Conservation (phyloP, 2,329 filamentous ascomycete genomes). For the Exophiala lecanii-corni region DNA sequence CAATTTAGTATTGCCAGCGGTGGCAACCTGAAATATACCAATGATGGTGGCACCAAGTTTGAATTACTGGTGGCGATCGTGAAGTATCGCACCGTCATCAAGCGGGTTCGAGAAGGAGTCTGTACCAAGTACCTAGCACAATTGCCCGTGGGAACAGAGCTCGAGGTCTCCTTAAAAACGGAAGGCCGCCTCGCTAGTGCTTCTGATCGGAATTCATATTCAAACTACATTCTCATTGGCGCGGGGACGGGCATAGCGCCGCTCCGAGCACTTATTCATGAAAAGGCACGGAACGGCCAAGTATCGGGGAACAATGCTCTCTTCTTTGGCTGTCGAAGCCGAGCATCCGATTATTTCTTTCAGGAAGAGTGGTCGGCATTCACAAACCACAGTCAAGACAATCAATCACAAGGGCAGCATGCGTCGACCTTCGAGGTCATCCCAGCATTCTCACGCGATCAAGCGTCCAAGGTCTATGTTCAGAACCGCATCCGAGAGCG, state of each 20-base stretch:
- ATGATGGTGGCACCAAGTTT: constrained; percentile 46
- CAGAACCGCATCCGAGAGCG: constrained; percentile 58
- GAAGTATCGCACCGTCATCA: constrained; percentile 83
- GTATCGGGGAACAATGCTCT: constrained; percentile 52
- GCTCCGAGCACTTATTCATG: constrained; percentile 48
- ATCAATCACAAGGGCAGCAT: constrained; percentile 14
- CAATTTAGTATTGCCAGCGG: constrained; percentile 91
- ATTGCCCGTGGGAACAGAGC: constrained; percentile 53
- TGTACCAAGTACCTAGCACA: constrained; percentile 80
- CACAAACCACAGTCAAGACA: not conserved
- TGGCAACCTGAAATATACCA: constrained; percentile 42
- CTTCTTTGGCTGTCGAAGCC: constrained; percentile 81
- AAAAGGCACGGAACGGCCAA: constrained; percentile 13
- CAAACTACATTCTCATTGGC: constrained; percentile 49
- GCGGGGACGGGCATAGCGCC: constrained; percentile 31
- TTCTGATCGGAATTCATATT: not conserved
- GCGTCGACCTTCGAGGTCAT: constrained; percentile 49
- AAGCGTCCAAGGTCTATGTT: constrained; percentile 61
- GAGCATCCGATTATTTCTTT: constrained; percentile 75
- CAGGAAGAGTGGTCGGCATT: constrained; percentile 64
- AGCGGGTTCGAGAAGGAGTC: constrained; percentile 76
- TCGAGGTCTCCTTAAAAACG: constrained; percentile 49
- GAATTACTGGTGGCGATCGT: constrained; percentile 83
- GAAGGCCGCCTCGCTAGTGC: constrained; percentile 16
- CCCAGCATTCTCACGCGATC: constrained; percentile 68